A percentile compares a stretch with the other conserved stretches of the same genome.
phyloP scores from a whole-genome alignment of 148 eudicot species.

The Cornus kousa region DNA sequence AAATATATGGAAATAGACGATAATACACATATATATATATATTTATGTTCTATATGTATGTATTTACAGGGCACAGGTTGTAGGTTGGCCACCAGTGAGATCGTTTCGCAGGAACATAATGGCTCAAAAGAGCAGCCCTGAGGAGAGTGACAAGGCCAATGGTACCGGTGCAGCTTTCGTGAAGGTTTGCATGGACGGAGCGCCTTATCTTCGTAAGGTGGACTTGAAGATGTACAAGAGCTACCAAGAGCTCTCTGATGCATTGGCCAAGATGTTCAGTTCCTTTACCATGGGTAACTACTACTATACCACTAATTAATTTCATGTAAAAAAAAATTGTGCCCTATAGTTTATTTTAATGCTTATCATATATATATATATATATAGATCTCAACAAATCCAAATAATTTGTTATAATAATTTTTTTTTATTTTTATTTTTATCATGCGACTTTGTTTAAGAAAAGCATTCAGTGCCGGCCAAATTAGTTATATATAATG shows the following conservation, averaged over 20 bases:
- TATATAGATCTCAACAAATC: not conserved
- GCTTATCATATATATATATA: not conserved
- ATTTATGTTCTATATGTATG: not conserved
- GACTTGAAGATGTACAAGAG: slow-evolving; percentile 62
- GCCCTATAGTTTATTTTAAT: no score
- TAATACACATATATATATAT: not conserved
- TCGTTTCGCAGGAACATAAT: slow-evolving; percentile 44
- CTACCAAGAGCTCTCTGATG: slow-evolving; percentile 59
- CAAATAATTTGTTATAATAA: not conserved
- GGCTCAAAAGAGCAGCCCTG: slow-evolving; percentile 28
- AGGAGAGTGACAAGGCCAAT: slow-evolving; percentile 23
- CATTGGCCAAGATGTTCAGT: slow-evolving; percentile 69
- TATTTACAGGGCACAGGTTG: slow-evolving; percentile 46
- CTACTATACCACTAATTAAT: not conserved
- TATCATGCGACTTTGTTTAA: not conserved
- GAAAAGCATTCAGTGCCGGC: not conserved
- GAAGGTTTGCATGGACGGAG: slow-evolving; percentile 71
- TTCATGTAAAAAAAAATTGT: not conserved
- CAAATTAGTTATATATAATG: not conserved
- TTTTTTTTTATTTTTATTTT: not conserved
- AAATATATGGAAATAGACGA: not conserved
- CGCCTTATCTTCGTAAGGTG: slow-evolving; percentile 68
- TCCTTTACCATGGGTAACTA: slow-evolving; percentile 58
- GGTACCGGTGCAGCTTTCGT: slow-evolving; percentile 33
- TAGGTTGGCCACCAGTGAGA: slow-evolving; percentile 63